Conservation (phyloP, 768 basidiomycete species). For the Cystofilobasidium ferigula region DNA sequence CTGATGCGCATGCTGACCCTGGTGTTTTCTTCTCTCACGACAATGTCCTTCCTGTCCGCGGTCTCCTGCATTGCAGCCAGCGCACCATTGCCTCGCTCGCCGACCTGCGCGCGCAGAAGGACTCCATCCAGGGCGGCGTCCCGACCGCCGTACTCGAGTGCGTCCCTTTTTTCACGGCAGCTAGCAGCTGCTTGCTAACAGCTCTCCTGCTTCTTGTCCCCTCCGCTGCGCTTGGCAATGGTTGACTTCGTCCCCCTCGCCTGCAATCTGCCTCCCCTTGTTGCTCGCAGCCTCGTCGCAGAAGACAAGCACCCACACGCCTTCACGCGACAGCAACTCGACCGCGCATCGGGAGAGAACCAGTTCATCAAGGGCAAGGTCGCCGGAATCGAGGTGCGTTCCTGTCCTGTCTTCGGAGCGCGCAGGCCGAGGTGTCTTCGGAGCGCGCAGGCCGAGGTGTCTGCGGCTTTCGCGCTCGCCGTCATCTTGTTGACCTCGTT, state of each 20-base stretch:
- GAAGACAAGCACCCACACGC: constrained; percentile 6
- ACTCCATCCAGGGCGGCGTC: neutral
- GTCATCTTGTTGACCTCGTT: no score
- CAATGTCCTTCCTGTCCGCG: neutral
- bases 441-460: no score
- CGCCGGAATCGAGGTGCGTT: neutral
- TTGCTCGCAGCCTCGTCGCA: neutral
- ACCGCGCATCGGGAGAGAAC: constrained; percentile 2
- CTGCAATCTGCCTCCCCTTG: neutral
- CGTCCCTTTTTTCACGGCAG: neutral
- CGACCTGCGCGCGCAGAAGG: neutral
- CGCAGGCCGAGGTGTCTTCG: no score
- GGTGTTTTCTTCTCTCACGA: no score
- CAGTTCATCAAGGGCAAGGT: constrained; percentile 7
- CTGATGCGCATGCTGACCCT: neutral
- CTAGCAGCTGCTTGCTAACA: neutral
- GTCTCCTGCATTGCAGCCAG: neutral
- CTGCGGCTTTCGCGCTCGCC: no score
- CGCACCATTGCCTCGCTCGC: neutral
- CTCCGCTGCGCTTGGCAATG: no score
- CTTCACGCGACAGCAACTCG: constrained; percentile 4
- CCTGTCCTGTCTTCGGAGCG: no score
- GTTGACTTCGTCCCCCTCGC: no score
- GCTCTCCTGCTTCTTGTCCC: no score
- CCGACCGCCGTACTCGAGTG: neutral